phyloP scores from a whole-genome alignment of 2,329 filamentous ascomycete species.

The Xylaria sp. region DNA sequence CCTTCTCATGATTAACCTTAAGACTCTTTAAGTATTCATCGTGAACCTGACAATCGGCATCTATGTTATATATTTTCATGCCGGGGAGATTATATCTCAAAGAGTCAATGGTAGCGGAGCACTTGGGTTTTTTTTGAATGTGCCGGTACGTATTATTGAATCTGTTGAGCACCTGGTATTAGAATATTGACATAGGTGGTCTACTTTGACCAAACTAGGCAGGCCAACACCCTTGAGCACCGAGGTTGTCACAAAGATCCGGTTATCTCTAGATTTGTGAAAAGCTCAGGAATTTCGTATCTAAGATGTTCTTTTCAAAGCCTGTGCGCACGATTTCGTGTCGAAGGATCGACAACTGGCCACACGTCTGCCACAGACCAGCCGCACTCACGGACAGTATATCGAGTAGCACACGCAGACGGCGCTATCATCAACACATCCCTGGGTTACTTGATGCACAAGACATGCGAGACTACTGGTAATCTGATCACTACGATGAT shows the following conservation, averaged over 20 bases:
- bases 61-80: background rate
- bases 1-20: constrained; percentile 10
- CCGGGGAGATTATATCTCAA: background rate
- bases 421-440: background rate
- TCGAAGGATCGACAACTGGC: background rate
- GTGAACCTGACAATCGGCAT: background rate
- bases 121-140: background rate
- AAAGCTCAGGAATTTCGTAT: background rate
- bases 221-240: background rate
- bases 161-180: background rate
- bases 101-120: background rate
- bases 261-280: background rate
- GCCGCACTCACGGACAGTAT: background rate
- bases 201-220: background rate
- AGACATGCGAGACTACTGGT: background rate
- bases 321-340: background rate
- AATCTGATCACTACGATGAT: background rate
- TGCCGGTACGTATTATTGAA: background rate
- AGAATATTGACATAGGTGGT: background rate
- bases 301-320: background rate
- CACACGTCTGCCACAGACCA: background rate
- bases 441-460: background rate
- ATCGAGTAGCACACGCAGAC: background rate
- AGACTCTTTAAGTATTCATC: background rate
- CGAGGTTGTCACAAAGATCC: background rate